A percentile compares a stretch with the other conserved stretches of the same genome.
Conservation (phyloP, 768 basidiomycete species). For the Agaricus blazei region DNA sequence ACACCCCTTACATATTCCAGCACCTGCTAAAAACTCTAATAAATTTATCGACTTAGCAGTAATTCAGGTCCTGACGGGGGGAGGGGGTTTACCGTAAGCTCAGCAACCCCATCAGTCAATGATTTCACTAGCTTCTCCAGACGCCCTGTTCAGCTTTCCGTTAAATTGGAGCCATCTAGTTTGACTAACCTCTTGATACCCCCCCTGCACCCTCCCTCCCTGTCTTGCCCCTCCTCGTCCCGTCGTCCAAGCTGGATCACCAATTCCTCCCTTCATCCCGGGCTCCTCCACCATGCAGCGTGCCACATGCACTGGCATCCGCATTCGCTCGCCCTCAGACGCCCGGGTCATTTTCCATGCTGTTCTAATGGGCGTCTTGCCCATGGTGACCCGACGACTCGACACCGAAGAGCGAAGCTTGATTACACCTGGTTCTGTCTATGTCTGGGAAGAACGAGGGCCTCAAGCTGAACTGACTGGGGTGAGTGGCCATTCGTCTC, state of each 20-base stretch:
- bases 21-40: conserved; percentile 46
- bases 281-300: conserved; percentile 34
- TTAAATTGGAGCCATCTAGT: conserved; percentile 24
- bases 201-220: conserved; percentile 13
- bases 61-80: conserved; percentile 25
- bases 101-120: conserved; percentile 34
- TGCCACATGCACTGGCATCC: conserved; percentile 46
- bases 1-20: conserved; percentile 29
- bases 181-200: conserved; percentile 19
- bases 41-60: conserved; percentile 25
- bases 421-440: conserved; percentile 71
- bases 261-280: conserved; percentile 8
- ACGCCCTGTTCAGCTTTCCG: conserved; percentile 24
- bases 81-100: conserved; percentile 32
- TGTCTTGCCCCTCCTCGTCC: conserved; percentile 8
- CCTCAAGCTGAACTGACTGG: conserved; percentile 69
- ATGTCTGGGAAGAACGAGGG: conserved; percentile 83
- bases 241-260: conserved; percentile 10
- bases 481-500: conserved; percentile 32
- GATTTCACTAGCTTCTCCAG: conserved; percentile 29
- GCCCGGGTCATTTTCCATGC: conserved; percentile 69
- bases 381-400: conserved; percentile 72
- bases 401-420: conserved; percentile 71
- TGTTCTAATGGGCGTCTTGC: conserved; percentile 59
- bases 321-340: conserved; percentile 47